Conservation (phyloP, 2,329 filamentous ascomycete genomes). For the Pseudocercospora eumusae region DNA sequence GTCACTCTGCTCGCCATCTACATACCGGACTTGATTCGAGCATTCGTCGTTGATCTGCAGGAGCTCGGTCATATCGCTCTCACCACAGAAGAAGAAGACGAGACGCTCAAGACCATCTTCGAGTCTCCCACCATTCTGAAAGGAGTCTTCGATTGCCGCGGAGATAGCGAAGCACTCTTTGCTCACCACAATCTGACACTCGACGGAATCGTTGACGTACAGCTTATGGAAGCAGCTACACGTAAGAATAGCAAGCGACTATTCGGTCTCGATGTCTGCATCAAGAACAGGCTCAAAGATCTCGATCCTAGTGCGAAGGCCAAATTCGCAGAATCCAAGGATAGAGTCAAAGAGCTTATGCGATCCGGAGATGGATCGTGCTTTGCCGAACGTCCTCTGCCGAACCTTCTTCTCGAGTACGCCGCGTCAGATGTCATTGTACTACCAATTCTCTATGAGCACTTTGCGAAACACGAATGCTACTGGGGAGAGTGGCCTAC, state of each 20-base stretch:
- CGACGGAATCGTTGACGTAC: constrained; percentile 11
- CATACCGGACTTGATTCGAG: background rate
- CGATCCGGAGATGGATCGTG: background rate
- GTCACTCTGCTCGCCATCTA: constrained; percentile 14
- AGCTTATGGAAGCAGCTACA: constrained; percentile 13
- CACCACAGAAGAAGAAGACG: background rate
- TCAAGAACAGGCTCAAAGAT: constrained; percentile 10
- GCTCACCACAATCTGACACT: constrained; percentile 3
- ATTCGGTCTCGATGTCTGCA: constrained; percentile 4
- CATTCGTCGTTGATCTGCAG: constrained; percentile 9
- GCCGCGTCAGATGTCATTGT: constrained; percentile 1
- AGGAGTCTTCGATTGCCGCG: constrained; percentile 16
- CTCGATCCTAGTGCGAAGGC: background rate
- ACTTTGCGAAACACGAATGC: constrained; percentile 1
- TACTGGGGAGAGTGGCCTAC: constrained; percentile 4
- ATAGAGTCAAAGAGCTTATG: constrained; percentile 10
- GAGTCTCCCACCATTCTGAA: constrained; percentile 4
- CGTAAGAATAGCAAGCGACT: constrained; percentile 9
- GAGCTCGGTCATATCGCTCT: constrained; percentile 1
- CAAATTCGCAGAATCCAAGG: constrained; percentile 7
- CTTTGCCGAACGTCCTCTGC: constrained; percentile 11
- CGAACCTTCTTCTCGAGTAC: constrained; percentile 10
- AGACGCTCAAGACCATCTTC: constrained; percentile 1
- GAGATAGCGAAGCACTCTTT: constrained; percentile 15
- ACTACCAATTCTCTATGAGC: constrained; percentile 5